Percentiles rank a stretch among this genome's conserved stretches.
Conservation (phyloP, 192 early-diverging fungal species). For the Piromyces finnis region DNA sequence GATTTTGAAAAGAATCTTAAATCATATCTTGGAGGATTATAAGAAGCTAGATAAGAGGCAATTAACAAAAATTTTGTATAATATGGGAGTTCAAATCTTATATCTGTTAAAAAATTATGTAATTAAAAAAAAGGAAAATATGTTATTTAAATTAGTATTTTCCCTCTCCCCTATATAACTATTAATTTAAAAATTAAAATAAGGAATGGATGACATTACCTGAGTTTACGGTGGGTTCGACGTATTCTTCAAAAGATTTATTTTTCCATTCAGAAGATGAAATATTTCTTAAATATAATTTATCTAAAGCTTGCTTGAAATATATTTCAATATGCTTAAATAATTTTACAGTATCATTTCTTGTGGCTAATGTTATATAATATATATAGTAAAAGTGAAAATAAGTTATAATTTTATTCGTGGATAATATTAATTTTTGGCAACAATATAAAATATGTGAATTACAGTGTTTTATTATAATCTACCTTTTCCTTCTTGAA, state of each 20-base stretch:
- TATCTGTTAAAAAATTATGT: constrained; percentile 5
- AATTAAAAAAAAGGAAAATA: constrained; percentile 4
- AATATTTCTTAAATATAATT: constrained; percentile 79
- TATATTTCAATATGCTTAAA: constrained; percentile 60
- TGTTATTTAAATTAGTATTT: not conserved
- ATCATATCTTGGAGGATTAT: constrained; percentile 77
- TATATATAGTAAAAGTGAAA: too few species aligned
- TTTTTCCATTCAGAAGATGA: constrained; percentile 67
- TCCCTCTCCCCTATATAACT: not conserved
- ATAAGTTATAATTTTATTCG: too few species aligned
- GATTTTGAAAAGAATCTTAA: constrained; percentile 64
- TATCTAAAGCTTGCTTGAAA: constrained; percentile 63
- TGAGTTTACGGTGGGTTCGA: not conserved
- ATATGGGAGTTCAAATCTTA: constrained; percentile 57
- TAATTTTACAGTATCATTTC: constrained; percentile 49
- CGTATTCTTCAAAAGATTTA: not conserved
- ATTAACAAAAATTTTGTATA: constrained; percentile 81
- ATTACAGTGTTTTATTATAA: too few species aligned
- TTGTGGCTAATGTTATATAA: constrained; percentile 17
- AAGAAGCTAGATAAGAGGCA: constrained; percentile 78
- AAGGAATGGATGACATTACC: too few species aligned
- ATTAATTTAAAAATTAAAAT: too few species aligned
- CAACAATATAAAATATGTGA: too few species aligned
- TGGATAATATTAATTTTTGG: too few species aligned
- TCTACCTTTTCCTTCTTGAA: constrained; percentile 52